These are phyloP conservation scores for Glutinoglossum americanum DNA, from an alignment of 495 filamentous ascomycete species.

Conservation along the genomic window DNA sequence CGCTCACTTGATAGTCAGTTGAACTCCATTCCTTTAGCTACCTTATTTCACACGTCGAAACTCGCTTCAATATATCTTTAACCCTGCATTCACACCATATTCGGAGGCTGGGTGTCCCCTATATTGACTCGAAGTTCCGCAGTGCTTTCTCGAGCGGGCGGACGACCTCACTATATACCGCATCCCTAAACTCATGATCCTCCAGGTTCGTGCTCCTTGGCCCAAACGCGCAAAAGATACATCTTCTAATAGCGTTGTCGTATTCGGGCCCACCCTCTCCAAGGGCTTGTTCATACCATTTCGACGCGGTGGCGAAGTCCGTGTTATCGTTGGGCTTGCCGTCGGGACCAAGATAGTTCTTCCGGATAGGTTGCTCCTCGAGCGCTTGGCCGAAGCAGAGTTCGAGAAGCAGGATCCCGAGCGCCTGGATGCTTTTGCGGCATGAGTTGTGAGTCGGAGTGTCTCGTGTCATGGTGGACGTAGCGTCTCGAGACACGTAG, in stretches of 20 bases:
- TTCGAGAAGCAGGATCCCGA: conserved; percentile 11
- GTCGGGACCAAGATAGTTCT: neutral
- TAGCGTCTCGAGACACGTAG: neutral
- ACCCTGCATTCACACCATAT: too few species aligned
- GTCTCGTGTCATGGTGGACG: neutral
- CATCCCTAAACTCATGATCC: neutral
- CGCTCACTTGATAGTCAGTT: too few species aligned
- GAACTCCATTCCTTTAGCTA: too few species aligned
- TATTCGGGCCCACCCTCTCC: neutral
- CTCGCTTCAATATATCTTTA: too few species aligned
- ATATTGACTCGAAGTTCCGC: neutral
- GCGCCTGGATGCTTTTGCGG: neutral
- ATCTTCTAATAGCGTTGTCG: neutral
- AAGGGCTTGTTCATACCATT: neutral
- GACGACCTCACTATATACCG: neutral
- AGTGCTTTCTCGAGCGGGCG: neutral
- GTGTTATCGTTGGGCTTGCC: neutral
- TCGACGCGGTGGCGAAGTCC: neutral
- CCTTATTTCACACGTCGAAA: too few species aligned
- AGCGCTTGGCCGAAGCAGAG: conserved; percentile 8
- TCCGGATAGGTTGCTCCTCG: conserved; percentile 6
- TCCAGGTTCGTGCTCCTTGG: neutral
- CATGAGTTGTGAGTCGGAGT: neutral
- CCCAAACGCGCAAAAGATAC: neutral
- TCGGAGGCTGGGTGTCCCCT: too few species aligned